Conservation (phyloP, 768 basidiomycete species). For the Sutorius australiensis region DNA sequence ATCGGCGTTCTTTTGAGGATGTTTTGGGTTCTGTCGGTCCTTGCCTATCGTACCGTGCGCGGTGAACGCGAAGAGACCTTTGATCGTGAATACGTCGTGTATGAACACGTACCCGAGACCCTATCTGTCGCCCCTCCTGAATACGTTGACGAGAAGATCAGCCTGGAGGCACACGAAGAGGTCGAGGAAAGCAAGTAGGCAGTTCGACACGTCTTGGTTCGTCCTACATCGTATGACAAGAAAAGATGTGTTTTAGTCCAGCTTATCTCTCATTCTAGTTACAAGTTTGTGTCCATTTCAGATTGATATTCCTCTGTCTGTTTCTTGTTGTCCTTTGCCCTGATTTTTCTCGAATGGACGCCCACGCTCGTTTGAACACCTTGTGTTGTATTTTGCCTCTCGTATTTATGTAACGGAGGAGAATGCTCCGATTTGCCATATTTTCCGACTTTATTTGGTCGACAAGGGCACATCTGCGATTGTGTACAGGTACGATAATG, state of each 20-base stretch:
- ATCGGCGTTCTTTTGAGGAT: slow-evolving; percentile 79
- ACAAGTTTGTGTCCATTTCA: slow-evolving; percentile 4
- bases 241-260: not conserved
- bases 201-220: not conserved
- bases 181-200: slow-evolving; percentile 17
- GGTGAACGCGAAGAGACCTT: slow-evolving; percentile 43
- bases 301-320: slow-evolving; percentile 3
- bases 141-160: slow-evolving; percentile 57
- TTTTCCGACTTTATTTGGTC: not conserved
- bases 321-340: slow-evolving; percentile 3
- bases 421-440: not conserved
- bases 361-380: slow-evolving; percentile 18
- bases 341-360: slow-evolving; percentile 9
- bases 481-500: too few species aligned
- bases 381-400: slow-evolving; percentile 15
- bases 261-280: slow-evolving; percentile 4
- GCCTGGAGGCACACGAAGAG: slow-evolving; percentile 10
- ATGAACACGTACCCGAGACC: slow-evolving; percentile 46
- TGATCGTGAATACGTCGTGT: slow-evolving; percentile 38
- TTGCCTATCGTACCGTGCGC: slow-evolving; percentile 54
- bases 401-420: slow-evolving; percentile 1
- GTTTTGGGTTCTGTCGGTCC: slow-evolving; percentile 67
- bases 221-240: not conserved
- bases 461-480: not conserved
- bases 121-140: slow-evolving; percentile 50